phyloP scores from a whole-genome alignment of 495 filamentous ascomycete genomes.

The Xylaria telfairii region DNA sequence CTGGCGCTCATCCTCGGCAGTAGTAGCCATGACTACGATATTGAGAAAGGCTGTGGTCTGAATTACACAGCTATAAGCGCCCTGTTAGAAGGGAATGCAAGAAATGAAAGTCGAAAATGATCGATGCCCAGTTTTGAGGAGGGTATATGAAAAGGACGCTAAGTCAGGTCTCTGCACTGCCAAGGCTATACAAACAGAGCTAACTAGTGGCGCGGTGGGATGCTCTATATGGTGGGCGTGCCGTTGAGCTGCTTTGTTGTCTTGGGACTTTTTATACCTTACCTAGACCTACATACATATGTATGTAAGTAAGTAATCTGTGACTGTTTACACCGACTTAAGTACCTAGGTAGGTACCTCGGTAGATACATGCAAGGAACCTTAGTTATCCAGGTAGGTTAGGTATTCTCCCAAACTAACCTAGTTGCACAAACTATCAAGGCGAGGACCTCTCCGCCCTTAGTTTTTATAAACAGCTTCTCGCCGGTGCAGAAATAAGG shows the following conservation, averaged over 20 bases:
- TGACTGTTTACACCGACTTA: neutral
- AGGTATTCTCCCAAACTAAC: neutral
- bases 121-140: neutral
- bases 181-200: neutral
- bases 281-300: neutral
- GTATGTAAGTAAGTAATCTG: neutral
- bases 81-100: neutral
- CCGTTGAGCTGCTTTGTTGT: neutral
- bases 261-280: neutral
- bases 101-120: neutral
- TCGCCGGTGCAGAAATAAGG: too few species aligned
- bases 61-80: neutral
- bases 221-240: neutral
- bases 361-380: neutral
- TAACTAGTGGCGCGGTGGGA: neutral
- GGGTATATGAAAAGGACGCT: neutral
- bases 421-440: neutral
- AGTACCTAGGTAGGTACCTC: too few species aligned
- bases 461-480: too few species aligned
- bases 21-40: conserved; percentile 13
- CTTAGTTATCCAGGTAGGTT: neutral
- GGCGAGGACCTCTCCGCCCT: neutral
- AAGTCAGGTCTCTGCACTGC: neutral
- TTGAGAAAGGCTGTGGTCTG: neutral
- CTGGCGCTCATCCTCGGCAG: conserved; percentile 6